Conservation (phyloP, 192 early-diverging fungal species). For the Phycomyces blakesleeanus region DNA sequence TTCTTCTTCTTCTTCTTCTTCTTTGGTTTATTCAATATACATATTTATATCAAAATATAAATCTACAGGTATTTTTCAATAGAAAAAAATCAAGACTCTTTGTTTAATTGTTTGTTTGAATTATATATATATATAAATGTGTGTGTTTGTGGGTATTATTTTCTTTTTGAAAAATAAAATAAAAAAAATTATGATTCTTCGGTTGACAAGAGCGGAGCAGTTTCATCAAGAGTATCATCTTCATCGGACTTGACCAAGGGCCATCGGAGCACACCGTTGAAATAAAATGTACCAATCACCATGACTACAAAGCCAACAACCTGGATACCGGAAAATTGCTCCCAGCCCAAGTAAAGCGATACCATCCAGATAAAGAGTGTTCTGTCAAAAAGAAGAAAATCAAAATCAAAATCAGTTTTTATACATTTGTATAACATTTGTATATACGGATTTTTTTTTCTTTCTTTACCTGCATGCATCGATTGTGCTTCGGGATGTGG, state of each 20-base stretch:
- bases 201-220: constrained; percentile 10
- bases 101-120: too few species aligned
- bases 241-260: constrained; percentile 13
- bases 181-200: too few species aligned
- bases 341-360: constrained; percentile 90
- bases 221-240: constrained; percentile 1
- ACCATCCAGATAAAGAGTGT: constrained; percentile 96
- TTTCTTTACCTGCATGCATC: constrained; percentile 77
- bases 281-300: constrained; percentile 83
- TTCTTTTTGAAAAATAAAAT: too few species aligned
- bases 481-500: constrained; percentile 91
- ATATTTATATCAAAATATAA: neutral
- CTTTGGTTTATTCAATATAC: neutral
- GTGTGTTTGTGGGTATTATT: neutral
- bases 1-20: too few species aligned
- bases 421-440: too few species aligned
- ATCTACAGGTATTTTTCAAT: neutral
- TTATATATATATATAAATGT: neutral
- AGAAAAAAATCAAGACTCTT: neutral
- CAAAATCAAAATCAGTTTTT: too few species aligned
- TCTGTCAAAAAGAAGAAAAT: constrained; percentile 14
- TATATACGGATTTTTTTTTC: too few species aligned
- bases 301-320: constrained; percentile 80
- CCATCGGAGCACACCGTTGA: constrained; percentile 74
- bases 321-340: constrained; percentile 85